Conservation (phyloP, 2,329 filamentous ascomycete genomes). For the Zalaria sp. region DNA sequence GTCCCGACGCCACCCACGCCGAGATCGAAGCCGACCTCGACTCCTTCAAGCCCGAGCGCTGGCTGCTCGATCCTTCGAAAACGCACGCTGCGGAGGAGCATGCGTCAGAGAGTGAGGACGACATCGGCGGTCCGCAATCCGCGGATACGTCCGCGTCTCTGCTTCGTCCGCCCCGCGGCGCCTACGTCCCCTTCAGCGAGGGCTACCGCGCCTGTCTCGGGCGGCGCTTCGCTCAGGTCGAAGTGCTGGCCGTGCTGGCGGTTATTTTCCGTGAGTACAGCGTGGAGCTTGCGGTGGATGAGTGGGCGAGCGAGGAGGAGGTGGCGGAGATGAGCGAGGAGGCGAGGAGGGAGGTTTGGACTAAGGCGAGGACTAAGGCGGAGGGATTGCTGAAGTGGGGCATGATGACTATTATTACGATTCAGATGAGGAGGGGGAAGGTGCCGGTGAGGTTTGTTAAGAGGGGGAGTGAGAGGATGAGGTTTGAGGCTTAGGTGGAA, state of each 20-base stretch:
- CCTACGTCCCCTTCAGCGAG: slow-evolving; percentile 42
- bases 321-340: slow-evolving; percentile 37
- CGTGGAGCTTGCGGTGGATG: slow-evolving; percentile 53
- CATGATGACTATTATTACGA: slow-evolving; percentile 51
- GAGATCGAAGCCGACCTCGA: slow-evolving; percentile 41
- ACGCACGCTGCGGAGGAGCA: slow-evolving; percentile 17
- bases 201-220: slow-evolving; percentile 42
- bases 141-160: slow-evolving; percentile 46
- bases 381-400: slow-evolving; percentile 37
- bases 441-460: slow-evolving; percentile 56
- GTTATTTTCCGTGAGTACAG: slow-evolving; percentile 44
- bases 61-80: slow-evolving; percentile 36
- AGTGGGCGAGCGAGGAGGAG: slow-evolving; percentile 29
- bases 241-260: slow-evolving; percentile 39
- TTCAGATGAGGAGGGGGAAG: slow-evolving; percentile 51
- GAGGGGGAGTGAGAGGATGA: slow-evolving; percentile 56
- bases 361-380: slow-evolving; percentile 43
- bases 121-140: slow-evolving; percentile 44
- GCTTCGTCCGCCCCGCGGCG: slow-evolving; percentile 41
- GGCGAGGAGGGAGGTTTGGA: slow-evolving; percentile 43
- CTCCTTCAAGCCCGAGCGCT: slow-evolving; percentile 59
- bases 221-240: slow-evolving; percentile 41
- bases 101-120: slow-evolving; percentile 28
- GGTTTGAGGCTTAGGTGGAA: slow-evolving; percentile 3
- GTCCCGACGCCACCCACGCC: slow-evolving; percentile 8